These are phyloP conservation scores for Nothophytophthora sp. DNA, from an alignment of 352 stramenopile species.

Conservation along the genomic window DNA sequence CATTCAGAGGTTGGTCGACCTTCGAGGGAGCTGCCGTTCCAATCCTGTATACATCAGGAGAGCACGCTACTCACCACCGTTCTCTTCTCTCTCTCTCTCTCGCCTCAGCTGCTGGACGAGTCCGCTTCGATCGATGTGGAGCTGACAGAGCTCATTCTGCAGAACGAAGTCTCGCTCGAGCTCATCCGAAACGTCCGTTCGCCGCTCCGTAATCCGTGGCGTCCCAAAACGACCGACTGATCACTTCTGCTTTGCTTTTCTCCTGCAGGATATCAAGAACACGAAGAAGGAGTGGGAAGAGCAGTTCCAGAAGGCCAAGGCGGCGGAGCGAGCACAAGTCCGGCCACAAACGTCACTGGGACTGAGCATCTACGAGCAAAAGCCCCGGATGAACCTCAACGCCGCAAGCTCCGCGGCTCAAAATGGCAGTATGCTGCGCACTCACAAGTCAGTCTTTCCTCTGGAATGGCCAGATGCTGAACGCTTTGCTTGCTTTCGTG, in stretches of 20 bases:
- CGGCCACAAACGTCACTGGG: conserved; percentile 64
- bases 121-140: conserved; percentile 74
- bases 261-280: conserved; percentile 80
- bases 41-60: too few relatives aligned
- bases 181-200: conserved; percentile 74
- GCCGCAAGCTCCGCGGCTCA: background rate
- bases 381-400: background rate
- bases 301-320: conserved; percentile 54
- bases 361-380: conserved; percentile 10
- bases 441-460: too few relatives aligned
- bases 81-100: too few relatives aligned
- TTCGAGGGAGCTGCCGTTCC: too few relatives aligned
- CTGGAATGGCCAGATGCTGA: too few relatives aligned
- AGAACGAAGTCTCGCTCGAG: conserved; percentile 85
- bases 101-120: conserved; percentile 61
- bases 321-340: conserved; percentile 32
- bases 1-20: conserved; percentile 29
- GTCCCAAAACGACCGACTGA: too few relatives aligned
- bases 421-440: conserved; percentile 21
- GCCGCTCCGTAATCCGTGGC: too few relatives aligned
- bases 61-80: background rate
- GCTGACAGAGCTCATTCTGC: conserved; percentile 80
- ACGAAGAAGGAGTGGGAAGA: conserved; percentile 80
- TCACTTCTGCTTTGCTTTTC: too few relatives aligned
- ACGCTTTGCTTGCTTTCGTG: too few relatives aligned